Base-by-base conservation (phyloP, 768 basidiomycete genomes). In the Clitopilus hobsonii region DNA sequence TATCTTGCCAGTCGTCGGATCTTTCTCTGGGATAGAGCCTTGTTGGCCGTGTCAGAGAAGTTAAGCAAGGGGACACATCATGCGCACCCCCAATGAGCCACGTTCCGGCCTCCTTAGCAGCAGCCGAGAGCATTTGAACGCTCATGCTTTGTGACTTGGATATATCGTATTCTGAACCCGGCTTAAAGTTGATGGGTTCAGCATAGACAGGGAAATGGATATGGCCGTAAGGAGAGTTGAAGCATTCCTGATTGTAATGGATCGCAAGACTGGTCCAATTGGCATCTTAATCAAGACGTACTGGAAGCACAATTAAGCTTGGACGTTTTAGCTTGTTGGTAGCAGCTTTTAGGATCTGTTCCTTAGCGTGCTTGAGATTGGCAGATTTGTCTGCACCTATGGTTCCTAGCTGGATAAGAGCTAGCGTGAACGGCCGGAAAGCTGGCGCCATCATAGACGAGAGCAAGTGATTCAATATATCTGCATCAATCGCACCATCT, bases 1-100 rank as follows among this genome's bases (percentile, higher is more conserved):
- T 5, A 98, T 55, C 55, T 89, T 88, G 52, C 82, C 81, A 20
- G 79, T 77, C 6, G 65, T 55, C 1, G 60, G 63, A 57, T 91
- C 91, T 38, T 81, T 78, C 68, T 99, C 96, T 0, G 97, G 97
- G 51, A 99, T 95, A 2, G 94, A 91, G 13, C 95, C 95, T 98
- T 59, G 28, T n/a, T 48, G 28, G 47, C 22, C 49, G 16, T 24
- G 41, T 45, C n/a, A 20, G 41, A 45, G 8, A 28, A 27, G 7
- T 24, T 10, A 3, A 32, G 11, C 7, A 4, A 13, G 5, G 27
- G 6, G 30, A 6, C 26, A 65, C 62, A 54, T 63, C 18, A 5
- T 10, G 2, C 10, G n/a, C 22, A 88, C 96, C 97, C 70, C 95
- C 97, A 61, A 99, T 82, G n/a, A 99, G 73, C 95, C 95, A 98